Conservation (phyloP, 164 flowering plant genomes). For the Sextonia rubra region DNA sequence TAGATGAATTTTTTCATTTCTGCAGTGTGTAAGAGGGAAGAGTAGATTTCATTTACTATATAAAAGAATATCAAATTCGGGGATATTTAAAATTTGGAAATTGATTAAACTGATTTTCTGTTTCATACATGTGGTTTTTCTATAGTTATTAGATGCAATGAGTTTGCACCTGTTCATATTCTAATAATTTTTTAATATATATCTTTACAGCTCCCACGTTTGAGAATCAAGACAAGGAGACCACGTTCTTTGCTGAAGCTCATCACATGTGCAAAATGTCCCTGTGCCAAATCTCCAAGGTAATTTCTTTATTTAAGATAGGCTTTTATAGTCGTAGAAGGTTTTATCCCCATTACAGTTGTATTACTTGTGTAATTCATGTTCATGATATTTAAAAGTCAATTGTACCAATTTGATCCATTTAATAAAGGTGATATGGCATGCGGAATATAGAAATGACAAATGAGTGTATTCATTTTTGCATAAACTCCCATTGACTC, state of each 20-base stretch:
- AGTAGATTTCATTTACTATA: too few relatives aligned
- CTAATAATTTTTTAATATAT: not conserved
- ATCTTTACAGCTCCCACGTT: conserved; percentile 31
- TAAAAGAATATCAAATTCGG: too few relatives aligned
- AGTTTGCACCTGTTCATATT: not conserved
- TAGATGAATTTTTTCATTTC: too few relatives aligned
- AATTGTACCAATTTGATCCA: conserved; percentile 23
- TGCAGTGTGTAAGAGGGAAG: too few relatives aligned
- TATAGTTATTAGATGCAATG: not conserved
- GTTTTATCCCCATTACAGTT: conserved; percentile 8
- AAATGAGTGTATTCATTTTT: conserved; percentile 5
- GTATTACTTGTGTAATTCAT: conserved; percentile 30
- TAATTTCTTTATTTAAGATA: conserved; percentile 13
- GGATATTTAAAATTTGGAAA: too few relatives aligned
- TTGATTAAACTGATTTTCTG: too few relatives aligned
- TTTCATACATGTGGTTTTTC: too few relatives aligned
- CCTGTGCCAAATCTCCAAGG: conserved; percentile 29
- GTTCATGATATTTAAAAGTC: conserved; percentile 24
- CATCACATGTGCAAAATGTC: conserved; percentile 28
- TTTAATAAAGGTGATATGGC: conserved; percentile 22
- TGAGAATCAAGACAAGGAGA: conserved; percentile 23
- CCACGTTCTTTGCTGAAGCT: conserved; percentile 31
- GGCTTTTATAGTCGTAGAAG: not conserved
- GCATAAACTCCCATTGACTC: not conserved
- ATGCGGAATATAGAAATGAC: conserved; percentile 13